These are phyloP conservation scores for Protostelium mycophagum DNA, from an alignment of 78 protist species.

Conservation along the genomic window DNA sequence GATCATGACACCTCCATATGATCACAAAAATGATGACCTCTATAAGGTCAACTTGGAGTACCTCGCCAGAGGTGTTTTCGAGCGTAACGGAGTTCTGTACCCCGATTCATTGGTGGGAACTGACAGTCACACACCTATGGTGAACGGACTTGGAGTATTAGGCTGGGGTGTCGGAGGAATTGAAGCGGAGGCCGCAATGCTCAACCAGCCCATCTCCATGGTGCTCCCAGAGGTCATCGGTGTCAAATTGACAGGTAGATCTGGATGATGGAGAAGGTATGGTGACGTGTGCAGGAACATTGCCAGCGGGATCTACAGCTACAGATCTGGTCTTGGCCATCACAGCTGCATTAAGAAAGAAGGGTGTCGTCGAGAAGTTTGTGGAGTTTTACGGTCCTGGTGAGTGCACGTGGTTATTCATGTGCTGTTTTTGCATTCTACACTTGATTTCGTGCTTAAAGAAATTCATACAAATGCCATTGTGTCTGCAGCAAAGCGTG, in stretches of 20 bases:
- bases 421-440: too few relatives aligned
- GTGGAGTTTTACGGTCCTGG: slow-evolving; percentile 89
- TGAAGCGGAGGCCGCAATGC: slow-evolving; percentile 87
- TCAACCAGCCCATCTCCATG: slow-evolving; percentile 79
- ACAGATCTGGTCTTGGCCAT: slow-evolving; percentile 87
- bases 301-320: slow-evolving; percentile 68
- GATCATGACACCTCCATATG: too few relatives aligned
- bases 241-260: slow-evolving; percentile 53
- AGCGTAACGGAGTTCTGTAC: slow-evolving; percentile 58
- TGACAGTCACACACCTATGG: slow-evolving; percentile 85
- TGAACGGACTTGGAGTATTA: slow-evolving; percentile 80
- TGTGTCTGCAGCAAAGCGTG: too few relatives aligned
- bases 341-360: slow-evolving; percentile 62
- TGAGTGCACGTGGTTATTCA: slow-evolving; percentile 52
- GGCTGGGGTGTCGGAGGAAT: slow-evolving; percentile 91
- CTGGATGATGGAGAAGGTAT: neutral
- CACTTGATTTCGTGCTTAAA: too few relatives aligned
- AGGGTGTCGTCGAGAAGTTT: slow-evolving; percentile 84
- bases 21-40: neutral
- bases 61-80: slow-evolving; percentile 78
- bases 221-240: slow-evolving; percentile 85
- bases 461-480: too few relatives aligned
- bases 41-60: slow-evolving; percentile 79
- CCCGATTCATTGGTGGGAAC: slow-evolving; percentile 88
- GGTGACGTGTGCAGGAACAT: slow-evolving; percentile 14